Base-by-base conservation (phyloP, 2,329 filamentous ascomycete genomes). In the Colletotrichum liriopes region DNA sequence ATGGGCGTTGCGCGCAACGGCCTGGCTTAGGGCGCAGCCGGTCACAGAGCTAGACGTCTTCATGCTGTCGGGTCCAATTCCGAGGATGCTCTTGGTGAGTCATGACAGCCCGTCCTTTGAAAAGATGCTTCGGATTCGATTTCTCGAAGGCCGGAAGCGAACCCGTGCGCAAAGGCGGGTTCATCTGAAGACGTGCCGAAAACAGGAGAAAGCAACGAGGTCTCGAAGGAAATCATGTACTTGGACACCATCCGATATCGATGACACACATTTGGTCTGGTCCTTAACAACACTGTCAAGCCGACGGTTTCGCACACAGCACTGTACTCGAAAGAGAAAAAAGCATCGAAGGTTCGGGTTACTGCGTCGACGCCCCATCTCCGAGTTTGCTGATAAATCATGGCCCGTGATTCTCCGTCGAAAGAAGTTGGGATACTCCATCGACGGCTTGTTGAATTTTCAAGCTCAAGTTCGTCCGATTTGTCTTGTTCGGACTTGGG, bases 201-300 rank as follows among this genome's bases (percentile, higher is more conserved):
- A 64, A 47, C 54, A 65, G 69, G 65, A 72, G 69, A 72, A 69
- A 69, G 65, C 69, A 72, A 52, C 69, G 69, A 72, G 65, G 9
- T n/a, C n/a, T 64, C 11, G 29, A 60, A 54, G 45, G 29, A 47
- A 18, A 39, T 6, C 14, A 41, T 35, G 62, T 32, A 47, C 65
- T 69, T 72, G 45, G 58, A 69, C 69, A 47, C 54, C 59, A 32
- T 72, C 69, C 39, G 69, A 72, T 72, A 69, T 64, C 23, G 51
- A 52, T 68, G 65, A 59, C 45, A 72, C 65, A 64, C 16, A 43
- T 54, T 49, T 52, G 51, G 68, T 68, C 68, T 72, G 59, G 59
- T 64, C 59, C 54, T 54, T 41, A 23, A 41, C 20, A 37, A 64
- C 45, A 49, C n/a, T 39, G 37, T 54, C 54, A 54, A 65, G 54